Evolutionary conservation across 169 alveolate species (phyloP).

Genomic region (Cryptosporidium canis): DNA sequence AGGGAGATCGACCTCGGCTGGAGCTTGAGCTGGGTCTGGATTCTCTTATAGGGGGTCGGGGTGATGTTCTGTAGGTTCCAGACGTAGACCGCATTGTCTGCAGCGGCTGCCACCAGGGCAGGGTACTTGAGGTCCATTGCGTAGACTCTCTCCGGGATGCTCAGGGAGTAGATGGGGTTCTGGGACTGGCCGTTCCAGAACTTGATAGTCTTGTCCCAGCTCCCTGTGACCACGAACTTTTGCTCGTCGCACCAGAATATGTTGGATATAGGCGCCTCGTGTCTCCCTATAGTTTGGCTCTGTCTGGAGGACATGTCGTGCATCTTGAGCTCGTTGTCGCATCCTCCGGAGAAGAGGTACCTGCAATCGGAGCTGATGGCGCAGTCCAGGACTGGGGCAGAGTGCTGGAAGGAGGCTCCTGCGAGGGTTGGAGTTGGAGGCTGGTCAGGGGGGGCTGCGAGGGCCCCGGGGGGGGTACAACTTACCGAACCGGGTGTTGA

Average conservation of each 20-base stretch:
- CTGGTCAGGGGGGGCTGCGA: neutral
- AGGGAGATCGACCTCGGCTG: slow-evolving; percentile 87
- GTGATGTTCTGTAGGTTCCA: slow-evolving; percentile 77
- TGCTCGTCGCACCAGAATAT: slow-evolving; percentile 78
- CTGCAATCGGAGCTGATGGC: slow-evolving; percentile 77
- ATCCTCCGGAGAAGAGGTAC: slow-evolving; percentile 78
- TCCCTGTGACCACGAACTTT: slow-evolving; percentile 78
- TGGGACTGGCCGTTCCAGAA: slow-evolving; percentile 74
- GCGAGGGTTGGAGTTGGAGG: neutral
- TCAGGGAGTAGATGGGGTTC: slow-evolving; percentile 54
- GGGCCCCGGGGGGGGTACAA: neutral
- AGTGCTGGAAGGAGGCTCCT: slow-evolving; percentile 74
- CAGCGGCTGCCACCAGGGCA: slow-evolving; percentile 79
- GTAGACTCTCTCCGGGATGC: slow-evolving; percentile 75
- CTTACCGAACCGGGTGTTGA: slow-evolving; percentile 68
- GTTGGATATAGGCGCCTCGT: slow-evolving; percentile 76
- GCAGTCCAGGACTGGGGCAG: slow-evolving; percentile 79
- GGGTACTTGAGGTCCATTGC: slow-evolving; percentile 78
- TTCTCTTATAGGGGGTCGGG: slow-evolving; percentile 77
- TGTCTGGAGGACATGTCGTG: slow-evolving; percentile 68
- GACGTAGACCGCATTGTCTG: slow-evolving; percentile 74
- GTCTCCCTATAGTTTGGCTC: slow-evolving; percentile 71
- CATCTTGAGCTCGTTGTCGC: slow-evolving; percentile 76
- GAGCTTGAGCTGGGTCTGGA: slow-evolving; percentile 84
- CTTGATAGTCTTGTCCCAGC: slow-evolving; percentile 78